These are phyloP conservation scores for Stylosanthes scabra DNA, from an alignment of 331 rosid species.

Conservation along the genomic window DNA sequence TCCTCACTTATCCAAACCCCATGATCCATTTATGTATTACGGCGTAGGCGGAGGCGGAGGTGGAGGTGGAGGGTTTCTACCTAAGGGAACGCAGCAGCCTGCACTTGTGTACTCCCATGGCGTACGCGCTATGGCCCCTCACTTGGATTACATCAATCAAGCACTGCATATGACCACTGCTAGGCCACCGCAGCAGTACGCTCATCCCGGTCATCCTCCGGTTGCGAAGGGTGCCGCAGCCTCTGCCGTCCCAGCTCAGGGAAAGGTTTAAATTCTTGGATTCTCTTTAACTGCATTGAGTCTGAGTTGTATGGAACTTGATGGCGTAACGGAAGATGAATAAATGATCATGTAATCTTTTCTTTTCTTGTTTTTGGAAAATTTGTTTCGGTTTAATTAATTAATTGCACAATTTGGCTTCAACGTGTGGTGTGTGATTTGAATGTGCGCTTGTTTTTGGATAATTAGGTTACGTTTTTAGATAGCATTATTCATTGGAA, in stretches of 20 bases:
- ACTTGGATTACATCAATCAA: constrained; percentile 47
- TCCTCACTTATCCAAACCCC: constrained; percentile 41
- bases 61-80: constrained; percentile 46
- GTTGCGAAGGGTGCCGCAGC: constrained; percentile 41
- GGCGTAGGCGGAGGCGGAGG: constrained; percentile 59
- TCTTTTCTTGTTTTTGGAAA: not conserved
- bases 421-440: not conserved
- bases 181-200: constrained; percentile 49
- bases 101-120: constrained; percentile 48
- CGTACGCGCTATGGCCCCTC: constrained; percentile 47
- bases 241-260: constrained; percentile 34
- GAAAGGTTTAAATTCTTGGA: constrained; percentile 48
- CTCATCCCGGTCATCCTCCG: constrained; percentile 30
- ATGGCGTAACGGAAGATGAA: not conserved
- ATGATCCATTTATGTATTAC: constrained; percentile 43
- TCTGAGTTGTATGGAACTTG: not conserved
- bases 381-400: not conserved
- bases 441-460: not conserved
- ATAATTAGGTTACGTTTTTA: not conserved
- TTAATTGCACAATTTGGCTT: too few species aligned
- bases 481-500: not conserved
- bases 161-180: constrained; percentile 42
- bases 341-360: not conserved
- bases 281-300: not conserved
- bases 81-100: not conserved